These are phyloP conservation scores for Ophiostoma pallidulum DNA, from an alignment of 2,329 filamentous ascomycete genomes.

Conservation along the genomic window DNA sequence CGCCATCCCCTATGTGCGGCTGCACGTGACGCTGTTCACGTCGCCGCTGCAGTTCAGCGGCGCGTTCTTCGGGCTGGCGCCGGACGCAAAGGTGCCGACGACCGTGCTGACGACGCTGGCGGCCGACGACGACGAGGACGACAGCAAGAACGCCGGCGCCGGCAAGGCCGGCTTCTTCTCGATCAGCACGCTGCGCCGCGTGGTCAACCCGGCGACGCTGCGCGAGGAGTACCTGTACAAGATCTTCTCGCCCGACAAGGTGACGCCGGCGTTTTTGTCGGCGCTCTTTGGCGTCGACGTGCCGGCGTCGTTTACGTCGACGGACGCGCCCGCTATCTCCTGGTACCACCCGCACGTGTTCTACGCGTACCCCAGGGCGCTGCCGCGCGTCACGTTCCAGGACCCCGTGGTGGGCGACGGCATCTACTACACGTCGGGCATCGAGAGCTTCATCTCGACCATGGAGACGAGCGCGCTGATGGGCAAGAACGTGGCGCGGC, in stretches of 20 bases:
- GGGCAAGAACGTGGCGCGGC: conserved; percentile 72
- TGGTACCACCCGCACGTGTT: conserved; percentile 75
- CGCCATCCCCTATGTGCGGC: conserved; percentile 70
- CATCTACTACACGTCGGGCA: conserved; percentile 63
- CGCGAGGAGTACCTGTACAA: conserved; percentile 53
- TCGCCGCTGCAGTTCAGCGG: conserved; percentile 65
- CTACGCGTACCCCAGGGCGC: conserved; percentile 74
- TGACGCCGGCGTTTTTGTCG: conserved; percentile 45
- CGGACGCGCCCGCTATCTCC: conserved; percentile 44
- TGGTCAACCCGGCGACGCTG: conserved; percentile 49
- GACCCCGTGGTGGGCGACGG: conserved; percentile 59
- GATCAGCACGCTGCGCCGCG: conserved; percentile 61
- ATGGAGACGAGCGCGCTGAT: conserved; percentile 96
- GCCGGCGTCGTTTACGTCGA: conserved; percentile 33
- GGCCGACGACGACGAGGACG: conserved; percentile 38
- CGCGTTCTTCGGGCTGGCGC: conserved; percentile 58
- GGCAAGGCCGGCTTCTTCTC: conserved; percentile 77
- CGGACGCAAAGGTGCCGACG: conserved; percentile 53
- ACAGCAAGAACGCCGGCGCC: conserved; percentile 40
- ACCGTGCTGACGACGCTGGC: conserved; percentile 76
- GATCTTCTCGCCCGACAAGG: conserved; percentile 49
- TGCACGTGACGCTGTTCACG: conserved; percentile 85
- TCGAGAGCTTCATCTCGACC: conserved; percentile 90
- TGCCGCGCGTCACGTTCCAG: conserved; percentile 82
- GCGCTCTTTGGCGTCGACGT: conserved; percentile 40